Conservation (phyloP, 1,139 yeast genomes). For the Yamadazyma dendronema region DNA sequence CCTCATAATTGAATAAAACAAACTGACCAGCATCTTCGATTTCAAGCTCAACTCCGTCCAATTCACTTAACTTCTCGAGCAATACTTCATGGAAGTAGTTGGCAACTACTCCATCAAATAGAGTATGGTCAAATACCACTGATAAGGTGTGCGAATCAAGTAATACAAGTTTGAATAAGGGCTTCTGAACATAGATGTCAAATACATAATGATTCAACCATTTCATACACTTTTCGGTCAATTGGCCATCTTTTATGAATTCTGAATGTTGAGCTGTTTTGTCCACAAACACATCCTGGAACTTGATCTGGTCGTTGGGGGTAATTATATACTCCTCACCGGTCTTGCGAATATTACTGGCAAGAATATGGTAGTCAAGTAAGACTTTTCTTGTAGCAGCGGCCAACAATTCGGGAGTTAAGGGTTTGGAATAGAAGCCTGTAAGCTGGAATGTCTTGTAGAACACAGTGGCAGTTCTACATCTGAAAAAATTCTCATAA, state of each 20-base stretch:
- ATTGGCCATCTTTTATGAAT: conserved; percentile 18
- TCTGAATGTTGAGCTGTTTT: conserved; percentile 9
- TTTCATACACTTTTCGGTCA: conserved; percentile 31
- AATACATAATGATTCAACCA: conserved; percentile 23
- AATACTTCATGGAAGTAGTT: conserved; percentile 38
- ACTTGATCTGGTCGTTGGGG: conserved; percentile 23
- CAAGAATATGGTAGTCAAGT: conserved; percentile 34
- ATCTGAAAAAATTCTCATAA: conserved; percentile 37
- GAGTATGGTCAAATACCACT: conserved; percentile 39
- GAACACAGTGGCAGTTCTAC: conserved; percentile 28
- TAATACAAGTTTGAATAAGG: conserved; percentile 32
- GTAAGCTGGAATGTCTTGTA: conserved; percentile 37
- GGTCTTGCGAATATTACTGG: conserved; percentile 29
- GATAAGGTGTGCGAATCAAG: conserved; percentile 25
- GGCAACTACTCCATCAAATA: conserved; percentile 45
- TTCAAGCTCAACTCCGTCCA: conserved; percentile 3
- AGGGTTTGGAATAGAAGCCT: conserved; percentile 28
- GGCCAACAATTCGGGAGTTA: conserved; percentile 20
- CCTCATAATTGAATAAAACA: conserved; percentile 19
- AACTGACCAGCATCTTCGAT: conserved; percentile 5
- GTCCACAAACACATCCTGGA: conserved; percentile 25
- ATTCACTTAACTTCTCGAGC: conserved; percentile 22
- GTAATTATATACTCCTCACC: conserved; percentile 17
- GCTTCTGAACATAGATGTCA: conserved; percentile 23
- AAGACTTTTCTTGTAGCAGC: conserved; percentile 33